Evolutionary conservation across 2,329 filamentous ascomycete species (phyloP), one percentile per base, ranked within the genome.

Genomic region (Colletotrichum cordylinicola): DNA sequence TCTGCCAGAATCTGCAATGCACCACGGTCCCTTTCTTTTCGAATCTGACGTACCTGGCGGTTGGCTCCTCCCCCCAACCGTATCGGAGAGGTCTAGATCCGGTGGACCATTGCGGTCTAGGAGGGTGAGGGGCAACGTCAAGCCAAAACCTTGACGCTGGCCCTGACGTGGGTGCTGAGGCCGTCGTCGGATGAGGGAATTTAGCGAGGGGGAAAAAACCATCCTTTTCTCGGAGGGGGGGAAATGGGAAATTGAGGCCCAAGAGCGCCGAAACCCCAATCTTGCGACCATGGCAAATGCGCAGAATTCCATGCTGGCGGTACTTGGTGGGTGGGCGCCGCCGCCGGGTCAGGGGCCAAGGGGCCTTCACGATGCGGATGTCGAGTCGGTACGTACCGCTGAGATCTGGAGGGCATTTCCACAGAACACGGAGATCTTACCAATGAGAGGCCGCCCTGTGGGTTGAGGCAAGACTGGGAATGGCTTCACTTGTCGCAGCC

Each of bases 171-270:
- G 56, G 21, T 56, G 73, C 69, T 64, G 56, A 64, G 70, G 27
- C 74, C 70, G 29, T 69, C 43, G 48, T 35, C 24, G 33, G 56
- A 74, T 16, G 62, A 60, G 58, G 48, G 43, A 73, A 58, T 75
- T 56, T 39, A 21, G 13, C 39, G 18, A 35, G 6, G 4, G 1
- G 4, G 10, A 64, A 39, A 56, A 65, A 58, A 24, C 24, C 35
- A 52, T 75, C 15, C 21, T 39, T 33, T 56, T n/a, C 27, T 61
- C 8, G 6, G 55, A 52, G 48, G 35, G 29, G 61, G 10, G 65
- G n/a, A 9, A 8, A 76, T 76, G 74, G 74, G 71, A 62, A 75
- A 76, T 75, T 67, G 66, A 64, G 71, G 74, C 52, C 70, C 48
- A 74, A 66, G 58, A 62, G 55, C 31, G 60, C 65, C 71, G 65